Percentiles rank a stretch among this genome's conserved stretches.
Evolutionary conservation across 345 rosid species (phyloP).

Genomic region (sweet orange (Citrus sinensis)): DNA sequence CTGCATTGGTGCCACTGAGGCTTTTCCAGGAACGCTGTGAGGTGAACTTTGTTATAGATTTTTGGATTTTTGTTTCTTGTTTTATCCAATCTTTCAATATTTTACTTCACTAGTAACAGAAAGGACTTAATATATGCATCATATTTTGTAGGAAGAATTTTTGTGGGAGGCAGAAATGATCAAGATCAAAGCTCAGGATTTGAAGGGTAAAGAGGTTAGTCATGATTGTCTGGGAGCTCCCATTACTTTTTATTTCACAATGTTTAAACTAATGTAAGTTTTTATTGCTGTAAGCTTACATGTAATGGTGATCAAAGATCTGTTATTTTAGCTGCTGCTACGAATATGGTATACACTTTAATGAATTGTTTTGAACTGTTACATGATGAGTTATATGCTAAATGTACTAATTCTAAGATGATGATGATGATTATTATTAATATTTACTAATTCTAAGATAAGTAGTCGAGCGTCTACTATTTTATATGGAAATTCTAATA

Average conservation of each 20-base stretch:
- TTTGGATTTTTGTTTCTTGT: neutral
- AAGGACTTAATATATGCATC: neutral
- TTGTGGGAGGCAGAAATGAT: conserved; percentile 96
- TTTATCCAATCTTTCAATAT: neutral
- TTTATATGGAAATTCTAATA: neutral
- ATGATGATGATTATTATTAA: too few relatives aligned
- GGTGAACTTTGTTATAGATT: conserved; percentile 36
- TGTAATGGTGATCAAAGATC: neutral
- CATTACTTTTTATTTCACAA: neutral
- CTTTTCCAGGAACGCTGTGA: conserved; percentile 96
- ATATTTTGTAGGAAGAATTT: conserved; percentile 81
- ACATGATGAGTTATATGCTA: neutral
- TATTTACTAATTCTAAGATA: neutral
- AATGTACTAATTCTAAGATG: neutral
- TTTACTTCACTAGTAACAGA: neutral
- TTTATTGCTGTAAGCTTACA: neutral
- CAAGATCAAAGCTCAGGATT: conserved; percentile 95
- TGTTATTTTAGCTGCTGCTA: neutral
- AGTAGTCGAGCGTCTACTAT: neutral
- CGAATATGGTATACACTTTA: too few relatives aligned
- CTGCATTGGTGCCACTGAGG: conserved; percentile 75
- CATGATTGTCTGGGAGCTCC: conserved; percentile 8
- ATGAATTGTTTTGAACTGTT: neutral
- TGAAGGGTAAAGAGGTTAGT: conserved; percentile 92
- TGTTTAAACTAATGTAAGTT: neutral